Evolutionary conservation across 306 rosid species (phyloP), one percentile per base, ranked within the genome.

Genomic region (Prosopis cineraria): DNA sequence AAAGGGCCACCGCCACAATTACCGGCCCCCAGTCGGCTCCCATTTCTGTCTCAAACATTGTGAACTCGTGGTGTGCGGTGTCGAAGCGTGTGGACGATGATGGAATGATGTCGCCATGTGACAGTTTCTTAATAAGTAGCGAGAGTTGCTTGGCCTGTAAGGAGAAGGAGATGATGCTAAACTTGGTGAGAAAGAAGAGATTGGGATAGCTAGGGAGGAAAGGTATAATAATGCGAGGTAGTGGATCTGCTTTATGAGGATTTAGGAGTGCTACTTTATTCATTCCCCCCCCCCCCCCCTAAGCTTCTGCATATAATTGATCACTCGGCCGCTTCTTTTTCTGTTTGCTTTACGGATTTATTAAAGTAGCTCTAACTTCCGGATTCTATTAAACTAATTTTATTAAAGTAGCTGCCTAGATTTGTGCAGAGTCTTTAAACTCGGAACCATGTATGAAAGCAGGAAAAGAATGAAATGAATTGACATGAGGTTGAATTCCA

Each of bases 21-120:
- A 95, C 85, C 0, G 99, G 99, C 53, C 94, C 99, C 99, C 99
- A 96, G 72, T 96, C 99, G 11, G 97, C 93, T 29, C 80, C 27
- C 98, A 93, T 95, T 68, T 72, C 73, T 13, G 14, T 11, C 64
- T 68, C 73, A 31, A 60, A 52, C 76, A 55, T 59, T 60, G 44
- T 68, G 29, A 19, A 30, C 30, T 47, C 17, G 24, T 19, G 36
- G 0, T 11, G n/a, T n/a, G n/a, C n/a, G 37, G 8, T 47, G 6
- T 20, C 12, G 0, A 33, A 13, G 76, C 33, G 12, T 33, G 10
- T 50, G 76, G 20, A 48, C 39, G 1, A 71, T n/a, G 27, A 9
- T 19, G 27, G 31, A 48, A 31, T 71, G 62, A 29, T 9, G 62
- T 17, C 17, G 62, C 60, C 75, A 75, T 79, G 63, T 75, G 72